Evolutionary conservation across 352 stramenopile species (phyloP), one percentile per base, ranked within the genome.

Genomic region (Globisporangium barbulae): DNA sequence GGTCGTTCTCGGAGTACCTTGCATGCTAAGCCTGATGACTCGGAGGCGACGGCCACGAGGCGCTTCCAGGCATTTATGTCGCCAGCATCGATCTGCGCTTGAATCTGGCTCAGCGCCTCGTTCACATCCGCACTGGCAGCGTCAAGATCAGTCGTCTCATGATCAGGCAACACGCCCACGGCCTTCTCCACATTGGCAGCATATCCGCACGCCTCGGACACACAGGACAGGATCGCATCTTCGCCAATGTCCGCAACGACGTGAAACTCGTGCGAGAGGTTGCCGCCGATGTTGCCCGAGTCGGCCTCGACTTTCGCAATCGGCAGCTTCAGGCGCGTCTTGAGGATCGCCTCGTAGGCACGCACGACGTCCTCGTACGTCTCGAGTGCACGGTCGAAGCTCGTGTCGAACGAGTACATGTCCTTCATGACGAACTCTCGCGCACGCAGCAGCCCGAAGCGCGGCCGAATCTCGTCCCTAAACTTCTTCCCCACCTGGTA

Each of bases 341-440:
- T 64, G 37, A 97, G 67, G 35, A 97, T 94, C 6, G 73, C 49
- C 22, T 94, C 76, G 67, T 97, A 97, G 17, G 89, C 88, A 45
- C 61, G 30, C 28, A 83, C 84, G n/a, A 96, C 87, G 33, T 89
- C 76, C 17, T 89, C 64, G 47, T 97, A 97, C 21, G 85, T 95
- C 65, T 76, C 53, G 21, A 89, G 60, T 3, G 87, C 83, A 17
- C 67, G 65, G 0, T 80, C 77, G 42, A 82, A 87, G 64, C 70
- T 85, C 50, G 71, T 70, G 59, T 97, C 88, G 58, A 96, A 96
- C 33, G 85, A 91, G 70, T 97, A 97, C 74, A 96, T 89, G 74
- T 97, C 89, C 74, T 96, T 97, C 89, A 97, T 97, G 56, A 96
- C 53, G 53, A 97, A 97, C 70, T 97, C 89, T 28, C 88, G 72